These are phyloP conservation scores for Phytophthora pistaciae DNA, from an alignment of 352 stramenopile genomes.

Conservation along the genomic window DNA sequence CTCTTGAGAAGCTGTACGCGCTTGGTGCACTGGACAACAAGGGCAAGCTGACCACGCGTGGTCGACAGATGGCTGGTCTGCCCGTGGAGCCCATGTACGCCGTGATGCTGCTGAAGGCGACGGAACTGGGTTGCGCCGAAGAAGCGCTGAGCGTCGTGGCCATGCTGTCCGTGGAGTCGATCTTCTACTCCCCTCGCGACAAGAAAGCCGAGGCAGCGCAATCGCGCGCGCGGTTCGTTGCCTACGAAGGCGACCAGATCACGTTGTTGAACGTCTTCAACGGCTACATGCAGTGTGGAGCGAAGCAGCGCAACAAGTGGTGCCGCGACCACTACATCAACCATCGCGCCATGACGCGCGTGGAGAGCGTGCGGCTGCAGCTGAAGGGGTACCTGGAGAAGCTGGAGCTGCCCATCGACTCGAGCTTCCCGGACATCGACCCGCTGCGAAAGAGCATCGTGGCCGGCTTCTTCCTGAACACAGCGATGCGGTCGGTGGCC, in stretches of 20 bases:
- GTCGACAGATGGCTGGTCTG: slow-evolving; percentile 86
- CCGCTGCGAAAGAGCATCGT: slow-evolving; percentile 90
- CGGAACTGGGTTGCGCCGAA: slow-evolving; percentile 80
- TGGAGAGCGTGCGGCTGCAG: slow-evolving; percentile 86
- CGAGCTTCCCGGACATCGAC: slow-evolving; percentile 81
- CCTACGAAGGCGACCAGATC: slow-evolving; percentile 88
- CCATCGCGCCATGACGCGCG: slow-evolving; percentile 80
- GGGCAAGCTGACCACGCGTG: slow-evolving; percentile 73
- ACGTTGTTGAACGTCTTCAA: slow-evolving; percentile 88
- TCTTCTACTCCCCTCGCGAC: slow-evolving; percentile 89
- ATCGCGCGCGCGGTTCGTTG: slow-evolving; percentile 80
- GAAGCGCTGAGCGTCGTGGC: slow-evolving; percentile 89
- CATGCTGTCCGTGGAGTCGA: slow-evolving; percentile 92
- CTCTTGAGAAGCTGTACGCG: slow-evolving; percentile 86
- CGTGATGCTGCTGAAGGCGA: slow-evolving; percentile 88
- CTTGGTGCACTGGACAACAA: slow-evolving; percentile 72
- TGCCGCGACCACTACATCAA: slow-evolving; percentile 91
- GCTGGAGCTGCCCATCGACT: slow-evolving; percentile 71
- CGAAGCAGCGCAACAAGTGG: slow-evolving; percentile 89
- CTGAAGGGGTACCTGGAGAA: slow-evolving; percentile 79
- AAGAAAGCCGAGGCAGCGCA: slow-evolving; percentile 87
- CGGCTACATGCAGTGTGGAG: slow-evolving; percentile 70
- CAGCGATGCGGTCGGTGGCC: slow-evolving; percentile 84
- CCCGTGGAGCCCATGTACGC: slow-evolving; percentile 91
- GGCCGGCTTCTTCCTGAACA: slow-evolving; percentile 91